Evolutionary conservation across 2,329 filamentous ascomycete genomes (phyloP), one percentile per base, ranked within the genome.

Genomic region (Fusarium sp.): DNA sequence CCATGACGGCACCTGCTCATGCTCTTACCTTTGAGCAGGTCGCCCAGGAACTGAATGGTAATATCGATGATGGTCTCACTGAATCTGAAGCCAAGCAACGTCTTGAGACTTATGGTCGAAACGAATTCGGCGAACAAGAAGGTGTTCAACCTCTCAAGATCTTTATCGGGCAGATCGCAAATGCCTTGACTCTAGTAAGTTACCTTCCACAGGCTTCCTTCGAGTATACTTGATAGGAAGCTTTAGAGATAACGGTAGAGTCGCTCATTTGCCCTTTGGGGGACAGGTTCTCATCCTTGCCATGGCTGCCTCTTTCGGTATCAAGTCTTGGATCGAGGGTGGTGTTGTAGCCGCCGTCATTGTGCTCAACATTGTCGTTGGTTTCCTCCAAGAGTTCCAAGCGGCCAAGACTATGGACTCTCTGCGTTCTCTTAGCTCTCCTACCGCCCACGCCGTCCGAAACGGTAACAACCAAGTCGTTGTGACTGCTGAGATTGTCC

Each of bases 121-220:
- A 93, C 73, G 88, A 92, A 66, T 86, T 93, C 16, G 89, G 90
- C 58, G 88, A 90, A 52, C 86, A 84, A 11, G 83, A 87, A 60
- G 88, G 88, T 13, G 90, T 93, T 28, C 88, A 88, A 62, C 86
- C 89, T 33, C 74, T 87, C 62, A 91, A 91, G 77, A 93, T 93
- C 68, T 82, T 93, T 28, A 83, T 92, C 54, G 85, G 87, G 37
- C 91, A 93, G 78, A 84, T 93, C 60, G 90, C 90, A 67, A 93
- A 93, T 80, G 91, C 91, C 19, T 89, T 93, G 88, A 92, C 89
- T 73, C 80, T 93, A 80, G 91, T 91, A 77, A 77, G 80, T 72
- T 59, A 23, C 42, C 57, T 73, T 53, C 23, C 32, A 25, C 40
- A 21, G 38, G 57, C 60, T 50, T 62, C 59, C 47, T 23, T 10